Evolutionary conservation across 139 green algal genomes (phyloP).

Genomic region (Zygnema circumcarinatum): DNA sequence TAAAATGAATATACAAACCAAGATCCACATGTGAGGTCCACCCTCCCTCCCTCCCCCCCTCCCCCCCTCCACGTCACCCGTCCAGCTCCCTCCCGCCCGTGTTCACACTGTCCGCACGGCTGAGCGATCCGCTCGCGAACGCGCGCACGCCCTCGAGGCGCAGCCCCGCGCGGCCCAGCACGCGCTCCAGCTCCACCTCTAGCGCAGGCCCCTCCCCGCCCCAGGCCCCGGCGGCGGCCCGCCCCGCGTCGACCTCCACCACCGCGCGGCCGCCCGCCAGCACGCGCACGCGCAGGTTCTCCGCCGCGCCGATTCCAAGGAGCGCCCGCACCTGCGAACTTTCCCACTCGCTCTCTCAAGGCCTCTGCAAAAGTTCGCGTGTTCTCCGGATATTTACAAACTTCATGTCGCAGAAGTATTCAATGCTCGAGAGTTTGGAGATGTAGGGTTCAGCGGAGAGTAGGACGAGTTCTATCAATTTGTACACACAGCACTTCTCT

Average conservation of each 20-base stretch:
- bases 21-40: no score
- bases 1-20: no score
- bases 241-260: conserved; percentile 12
- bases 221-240: no score
- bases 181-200: neutral
- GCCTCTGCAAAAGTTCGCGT: neutral
- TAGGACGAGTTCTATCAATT: neutral
- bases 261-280: neutral
- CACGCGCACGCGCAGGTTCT: conserved; percentile 39
- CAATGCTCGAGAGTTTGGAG: no score
- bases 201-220: neutral
- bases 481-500: neutral
- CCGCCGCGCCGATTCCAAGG: neutral
- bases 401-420: neutral
- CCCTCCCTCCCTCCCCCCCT: no score
- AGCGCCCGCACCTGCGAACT: conserved; percentile 9
- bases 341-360: neutral
- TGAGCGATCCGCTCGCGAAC: conserved; percentile 21
- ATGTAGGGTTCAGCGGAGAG: neutral
- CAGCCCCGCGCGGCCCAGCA: neutral
- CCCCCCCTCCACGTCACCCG: no score
- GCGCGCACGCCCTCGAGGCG: neutral
- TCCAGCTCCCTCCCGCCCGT: no score
- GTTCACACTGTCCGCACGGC: no score
- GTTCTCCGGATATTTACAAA: neutral